Evolutionary conservation across 2,329 filamentous ascomycete genomes (phyloP).

Genomic region (Verruconis gallopava): DNA sequence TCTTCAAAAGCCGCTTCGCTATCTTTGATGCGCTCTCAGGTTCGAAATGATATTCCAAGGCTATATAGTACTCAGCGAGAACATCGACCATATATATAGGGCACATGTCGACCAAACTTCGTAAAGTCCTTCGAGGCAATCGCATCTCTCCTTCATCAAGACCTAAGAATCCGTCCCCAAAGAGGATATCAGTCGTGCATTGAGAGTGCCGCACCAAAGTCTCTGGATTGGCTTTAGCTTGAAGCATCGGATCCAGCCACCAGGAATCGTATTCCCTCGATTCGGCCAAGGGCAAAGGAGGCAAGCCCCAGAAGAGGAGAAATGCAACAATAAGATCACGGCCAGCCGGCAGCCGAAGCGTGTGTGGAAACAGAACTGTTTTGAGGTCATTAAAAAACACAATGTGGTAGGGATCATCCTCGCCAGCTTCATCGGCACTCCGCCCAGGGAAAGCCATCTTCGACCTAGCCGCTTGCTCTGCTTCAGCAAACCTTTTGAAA

Average conservation of each 20-base stretch:
- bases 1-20: conserved; percentile 62
- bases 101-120: conserved; percentile 38
- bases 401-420: conserved; percentile 75
- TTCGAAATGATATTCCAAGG: conserved; percentile 36
- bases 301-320: conserved; percentile 31
- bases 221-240: conserved; percentile 18
- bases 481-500: conserved; percentile 12
- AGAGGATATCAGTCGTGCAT: conserved; percentile 11
- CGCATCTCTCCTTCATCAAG: not conserved
- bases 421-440: conserved; percentile 59
- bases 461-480: conserved; percentile 35
- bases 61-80: conserved; percentile 57
- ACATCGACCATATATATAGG: conserved; percentile 35
- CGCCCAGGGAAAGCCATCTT: conserved; percentile 33
- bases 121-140: conserved; percentile 43
- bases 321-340: conserved; percentile 54
- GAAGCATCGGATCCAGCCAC: conserved; percentile 42
- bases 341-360: conserved; percentile 23
- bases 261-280: conserved; percentile 22
- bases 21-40: conserved; percentile 45
- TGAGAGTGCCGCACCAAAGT: not conserved
- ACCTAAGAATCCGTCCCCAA: conserved; percentile 1
- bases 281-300: conserved; percentile 31
- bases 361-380: conserved; percentile 37
- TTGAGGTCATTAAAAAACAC: conserved; percentile 68